Conservation (phyloP, 441 rosid genomes). For the Cnidoscolus chayamansa region DNA sequence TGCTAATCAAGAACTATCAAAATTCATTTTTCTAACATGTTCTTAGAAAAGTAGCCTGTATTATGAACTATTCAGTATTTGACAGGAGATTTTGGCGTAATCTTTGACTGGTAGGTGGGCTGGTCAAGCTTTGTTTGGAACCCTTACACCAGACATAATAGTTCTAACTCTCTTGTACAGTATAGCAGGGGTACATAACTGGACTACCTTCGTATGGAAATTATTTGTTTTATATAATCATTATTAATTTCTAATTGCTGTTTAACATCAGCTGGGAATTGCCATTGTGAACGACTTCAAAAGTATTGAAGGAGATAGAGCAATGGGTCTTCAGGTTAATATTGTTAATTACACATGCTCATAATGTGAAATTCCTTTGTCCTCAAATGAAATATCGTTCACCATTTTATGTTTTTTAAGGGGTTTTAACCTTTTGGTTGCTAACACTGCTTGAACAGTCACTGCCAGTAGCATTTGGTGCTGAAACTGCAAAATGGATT, state of each 20-base stretch:
- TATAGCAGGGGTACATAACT: conserved; percentile 75
- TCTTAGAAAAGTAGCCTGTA: neutral
- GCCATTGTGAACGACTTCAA: conserved; percentile 97
- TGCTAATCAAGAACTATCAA: neutral
- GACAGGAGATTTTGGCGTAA: conserved; percentile 14
- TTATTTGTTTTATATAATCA: neutral
- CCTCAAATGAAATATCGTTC: conserved; percentile 6
- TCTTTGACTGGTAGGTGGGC: conserved; percentile 74
- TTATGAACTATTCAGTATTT: conserved; percentile 7
- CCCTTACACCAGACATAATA: conserved; percentile 82
- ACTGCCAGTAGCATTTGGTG: conserved; percentile 93
- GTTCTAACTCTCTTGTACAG: conserved; percentile 93
- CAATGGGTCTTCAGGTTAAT: conserved; percentile 83
- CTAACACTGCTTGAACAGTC: conserved; percentile 48
- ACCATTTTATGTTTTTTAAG: neutral
- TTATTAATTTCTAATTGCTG: conserved; percentile 15
- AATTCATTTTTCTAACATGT: neutral
- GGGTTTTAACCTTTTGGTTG: conserved; percentile 2
- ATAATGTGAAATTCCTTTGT: conserved; percentile 7
- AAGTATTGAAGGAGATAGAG: conserved; percentile 94
- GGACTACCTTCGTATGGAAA: neutral
- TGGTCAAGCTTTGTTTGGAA: conserved; percentile 95
- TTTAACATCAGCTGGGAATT: conserved; percentile 65
- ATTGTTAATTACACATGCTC: conserved; percentile 7
- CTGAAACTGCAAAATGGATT: conserved; percentile 97